Base-by-base conservation (phyloP, 495 filamentous ascomycete genomes). In the Trichoderma asperelloides region DNA sequence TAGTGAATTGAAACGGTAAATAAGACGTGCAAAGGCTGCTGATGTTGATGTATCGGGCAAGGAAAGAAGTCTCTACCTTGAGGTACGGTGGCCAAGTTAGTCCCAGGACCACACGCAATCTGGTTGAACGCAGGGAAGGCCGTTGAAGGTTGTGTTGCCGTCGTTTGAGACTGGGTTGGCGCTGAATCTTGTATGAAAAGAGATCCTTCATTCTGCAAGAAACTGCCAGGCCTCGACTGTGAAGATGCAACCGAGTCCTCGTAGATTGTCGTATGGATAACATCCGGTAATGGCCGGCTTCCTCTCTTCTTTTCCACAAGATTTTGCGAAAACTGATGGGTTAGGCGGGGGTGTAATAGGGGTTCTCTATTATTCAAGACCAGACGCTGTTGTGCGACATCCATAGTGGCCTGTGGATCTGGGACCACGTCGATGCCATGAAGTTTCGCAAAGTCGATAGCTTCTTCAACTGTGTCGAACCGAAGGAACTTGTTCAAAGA, bases 391-490 rank as follows among this genome's bases (percentile, higher is more conserved):
- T 18, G 55, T 8, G 13, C 13, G 9, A 30, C 11, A 21, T 60
- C 55, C 55, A 60, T 60, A 64, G 55, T 25, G 13, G 55, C 55
- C 27, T 60, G 55, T 5, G 23, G 70, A 12, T 74, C 69, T 2
- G 73, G 71, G 6, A 70, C 70, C 43, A 96, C 83, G 28, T 80
- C 73, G 45, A 96, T 81, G 23, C 85, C 87, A 70, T 93, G 87
- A 11, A 85, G 80, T 75, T 90, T 78, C 60, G 84, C 88, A 71
- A 92, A 96, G 2, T 85, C 77, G 3, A 86, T 75, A 1, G 89
- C 88, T 69, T 96, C 85, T 13, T 88, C 82, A 43, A 86, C 80
- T 8, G 87, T 82, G 73, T 96, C 93, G 64, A 96, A 92, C 55
- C 84, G 84, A 41, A 97, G 77, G 9, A 86, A 80, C 23, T 78